Base-by-base conservation (phyloP, 345 rosid genomes). In the Eucalyptus grandis region DNA sequence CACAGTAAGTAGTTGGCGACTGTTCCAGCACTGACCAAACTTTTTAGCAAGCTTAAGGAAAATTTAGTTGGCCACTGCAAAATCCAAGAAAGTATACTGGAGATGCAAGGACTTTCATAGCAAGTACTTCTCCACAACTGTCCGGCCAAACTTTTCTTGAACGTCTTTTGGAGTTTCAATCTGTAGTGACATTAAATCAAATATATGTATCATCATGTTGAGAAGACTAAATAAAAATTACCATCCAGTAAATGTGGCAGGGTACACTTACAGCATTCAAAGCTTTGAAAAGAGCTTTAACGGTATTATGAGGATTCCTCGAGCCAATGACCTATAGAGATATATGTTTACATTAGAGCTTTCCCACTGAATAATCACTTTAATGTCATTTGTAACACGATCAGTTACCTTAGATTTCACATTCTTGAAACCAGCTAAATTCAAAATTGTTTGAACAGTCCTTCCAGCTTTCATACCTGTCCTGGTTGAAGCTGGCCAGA, bases 401-500 rank as follows among this genome's bases (percentile, higher is more conserved):
- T 44, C n/a, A 49, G 87, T 90, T 93, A 96, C 99, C 99, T 97
- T 97, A 27, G 99, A 96, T 92, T 97, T 97, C 88, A 98, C 92
- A 89, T 98, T 98, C 91, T 96, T 97, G 95, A 96, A 96, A 56
- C 99, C 99, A 19, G 99, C 98, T 89, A 98, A 92, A 91, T 93
- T 81, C 95, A 97, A 90, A 87, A 98, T 94, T 86, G 94, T 95
- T 91, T 97, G 92, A 88, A 97, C 98, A 6, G 95, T 95, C 95
- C 92, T 95, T 90, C 99, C 99, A 4, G 99, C 99, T 95, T 92
- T 95, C 98, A 98, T 95, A 13, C 99, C 99, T 9, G 96, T 96
- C 49, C 95, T 93, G 50, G 99, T 96, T 87, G 95, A 88, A 69
- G 98, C 98, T 82, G 99, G 98, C 99, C 99, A 98, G 72, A 98